Base-by-base conservation (phyloP, 257 asterid genomes). In the Jasminum sambac region DNA sequence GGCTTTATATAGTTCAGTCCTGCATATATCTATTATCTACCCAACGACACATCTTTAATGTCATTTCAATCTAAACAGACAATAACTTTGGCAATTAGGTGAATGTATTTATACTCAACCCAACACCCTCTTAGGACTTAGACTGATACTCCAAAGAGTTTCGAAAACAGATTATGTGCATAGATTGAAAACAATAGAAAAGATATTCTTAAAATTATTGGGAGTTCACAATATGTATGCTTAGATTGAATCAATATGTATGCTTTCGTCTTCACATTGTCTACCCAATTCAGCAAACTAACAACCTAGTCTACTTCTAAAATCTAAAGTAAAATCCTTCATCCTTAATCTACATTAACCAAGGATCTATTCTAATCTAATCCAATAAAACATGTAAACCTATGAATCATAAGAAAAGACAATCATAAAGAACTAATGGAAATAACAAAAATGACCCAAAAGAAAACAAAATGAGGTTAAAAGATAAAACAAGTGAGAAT, bases 1-100 rank as follows among this genome's bases (percentile, higher is more conserved):
- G 71, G 23, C 16, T 40, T 34, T 57, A 62, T 57, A 62, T 46
- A 39, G 68, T 24, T 24, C 48, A 30, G 23, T 69, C 55, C 39
- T 39, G 26, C 13, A 43, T 69, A 44, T 16, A 73, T 43, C 78
- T 78, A 71, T 59, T n/a, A 73, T 43, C 78, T 78, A 66, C 76
- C 76, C 63, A 74, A 69, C 72, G 40, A 46, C 40, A 63, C 8
- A 75, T 24, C 63, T 8, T 46, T 23, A 10, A 43, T 11, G 50
- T 2, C 50, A 12, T 43, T 67, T 44, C 34, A 23, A 13, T 67
- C 25, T 43, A 7, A 43, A 10, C n/a, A 3, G 12, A 14, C 12
- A 43, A 43, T 43, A 43, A 43, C 16, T 43, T 11, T 43, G n/a
- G 50, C 50, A 13, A 43, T 43, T 43, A 43, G 43, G 43, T 39